Evolutionary conservation across 2,329 filamentous ascomycete species (phyloP), one percentile per base, ranked within the genome.

Genomic region (Chalaropsis ovoidea): DNA sequence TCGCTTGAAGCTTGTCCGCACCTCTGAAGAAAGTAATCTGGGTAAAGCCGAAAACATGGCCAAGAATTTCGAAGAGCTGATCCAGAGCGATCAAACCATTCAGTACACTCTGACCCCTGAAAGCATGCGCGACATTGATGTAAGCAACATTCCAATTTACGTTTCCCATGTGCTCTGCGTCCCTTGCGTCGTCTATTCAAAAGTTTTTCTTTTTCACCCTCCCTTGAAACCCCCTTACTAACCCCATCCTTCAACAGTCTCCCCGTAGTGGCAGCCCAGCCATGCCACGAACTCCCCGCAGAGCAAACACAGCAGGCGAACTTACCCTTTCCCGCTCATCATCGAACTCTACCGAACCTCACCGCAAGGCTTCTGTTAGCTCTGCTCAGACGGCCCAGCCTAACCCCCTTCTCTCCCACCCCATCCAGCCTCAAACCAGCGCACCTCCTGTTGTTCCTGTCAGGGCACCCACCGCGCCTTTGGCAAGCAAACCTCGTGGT

Each of bases 31-130:
- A 17, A 81, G 78, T 69, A 73, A 72, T 42, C 74, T 74, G 27
- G 72, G 72, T 19, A 77, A 76, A 5, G 75, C 78, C 6, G 82
- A 83, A 58, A 82, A 86, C 67, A 82, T 86, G 61, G 82, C 83
- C 10, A 83, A 82, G 60, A 85, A 88, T 70, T 87, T 94, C 71
- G 89, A 94, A 71, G 82, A 91, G 70, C 79, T 93, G 62, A 92
- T 94, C 68, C 84, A 89, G 66, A 91, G 89, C 73, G 87, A 90
- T 70, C 84, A 91, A 72, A 93, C 89, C 1, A 86, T 93, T 54
- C 89, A 89, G 70, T 93, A 88, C 73, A 93, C 89, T 1, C 78
- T 93, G 35, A 94, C 89, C 0, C 89, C 89, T 0, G 85, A 88
- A 72, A 89, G 81, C 70, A 89, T 93, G 82, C 86, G 88, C 68